These are phyloP conservation scores for Colletotrichum paranaense DNA, from an alignment of 2,329 filamentous ascomycete genomes.

Conservation along the genomic window DNA sequence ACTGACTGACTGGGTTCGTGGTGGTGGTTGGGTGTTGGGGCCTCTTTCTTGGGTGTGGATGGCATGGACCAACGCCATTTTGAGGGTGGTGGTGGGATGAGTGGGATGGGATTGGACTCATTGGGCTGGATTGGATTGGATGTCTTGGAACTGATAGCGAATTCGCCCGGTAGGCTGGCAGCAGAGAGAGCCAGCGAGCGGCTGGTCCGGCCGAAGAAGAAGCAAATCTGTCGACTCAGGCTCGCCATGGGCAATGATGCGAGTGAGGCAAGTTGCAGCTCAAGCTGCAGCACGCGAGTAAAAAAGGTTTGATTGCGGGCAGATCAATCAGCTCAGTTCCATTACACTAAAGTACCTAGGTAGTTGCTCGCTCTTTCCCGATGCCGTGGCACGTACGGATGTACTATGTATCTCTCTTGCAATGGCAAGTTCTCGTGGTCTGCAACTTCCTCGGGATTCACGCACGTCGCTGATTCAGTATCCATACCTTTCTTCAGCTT, in stretches of 20 bases:
- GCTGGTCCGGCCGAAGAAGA: constrained; percentile 10
- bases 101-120: constrained; percentile 9
- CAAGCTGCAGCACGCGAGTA: not conserved
- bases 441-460: not conserved
- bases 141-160: constrained; percentile 28
- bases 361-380: not conserved
- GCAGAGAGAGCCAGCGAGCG: not conserved
- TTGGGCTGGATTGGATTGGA: not conserved
- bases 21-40: constrained; percentile 19
- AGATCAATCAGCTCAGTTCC: not conserved
- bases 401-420: not conserved
- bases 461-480: constrained; percentile 12
- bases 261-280: constrained; percentile 23
- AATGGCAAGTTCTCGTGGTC: not conserved
- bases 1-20: too few relatives aligned
- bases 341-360: not conserved
- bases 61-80: not conserved
- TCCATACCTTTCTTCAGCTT: too few relatives aligned
- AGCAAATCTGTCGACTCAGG: not conserved
- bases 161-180: constrained; percentile 7
- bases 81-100: constrained; percentile 10
- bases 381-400: not conserved
- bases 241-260: constrained; percentile 1
- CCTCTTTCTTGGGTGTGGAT: not conserved
- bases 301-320: not conserved